Evolutionary conservation across 2,329 filamentous ascomycete genomes (phyloP), one percentile per base, ranked within the genome.

Genomic region (Coleophoma eucalyptorum): DNA sequence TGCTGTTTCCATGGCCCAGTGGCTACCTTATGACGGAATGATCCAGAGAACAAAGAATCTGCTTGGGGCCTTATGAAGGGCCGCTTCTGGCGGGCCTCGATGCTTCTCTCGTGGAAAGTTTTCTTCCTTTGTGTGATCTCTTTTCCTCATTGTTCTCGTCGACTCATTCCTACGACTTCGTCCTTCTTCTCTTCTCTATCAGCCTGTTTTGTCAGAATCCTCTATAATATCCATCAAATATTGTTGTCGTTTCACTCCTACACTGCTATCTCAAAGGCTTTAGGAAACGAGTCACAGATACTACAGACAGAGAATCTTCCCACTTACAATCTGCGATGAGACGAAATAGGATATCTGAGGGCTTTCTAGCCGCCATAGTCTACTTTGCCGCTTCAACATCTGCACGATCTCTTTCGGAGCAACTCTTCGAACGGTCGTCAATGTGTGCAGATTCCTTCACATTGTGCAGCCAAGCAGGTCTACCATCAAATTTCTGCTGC

Each of bases 401-500:
- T 35, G 74, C 76, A 46, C 59, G 66, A 49, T 66, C 77, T 19
- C 61, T 62, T 21, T 53, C 65, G 20, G 62, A 61, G 51, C 57
- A 61, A 38, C 49, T 80, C 44, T 73, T 79, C 57, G 60, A 65
- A 50, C 72, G 77, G 50, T 66, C 69, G 42, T 68, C 70, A 38
- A 75, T 72, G 35, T 87, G 84, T 67, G 69, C 76, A 37, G 73
- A 77, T 34, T 58, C 65, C 46, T 76, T 81, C 50, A 65, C 69
- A 16, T 72, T 74, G 57, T 90, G 86, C 63, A 68, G 76, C 20
- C 64, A 67, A 49, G 54, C 69, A 26, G 72, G 70, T 31, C 73
- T 89, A 19, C 84, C 86, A 1, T 72, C 71, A 47, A 74, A 78
- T 64, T 89, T 91, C 65, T 90, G 87, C 72, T 92, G 88, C 63